phyloP scores from a whole-genome alignment of 495 filamentous ascomycete genomes.

The Penicillium egyptiacum region DNA sequence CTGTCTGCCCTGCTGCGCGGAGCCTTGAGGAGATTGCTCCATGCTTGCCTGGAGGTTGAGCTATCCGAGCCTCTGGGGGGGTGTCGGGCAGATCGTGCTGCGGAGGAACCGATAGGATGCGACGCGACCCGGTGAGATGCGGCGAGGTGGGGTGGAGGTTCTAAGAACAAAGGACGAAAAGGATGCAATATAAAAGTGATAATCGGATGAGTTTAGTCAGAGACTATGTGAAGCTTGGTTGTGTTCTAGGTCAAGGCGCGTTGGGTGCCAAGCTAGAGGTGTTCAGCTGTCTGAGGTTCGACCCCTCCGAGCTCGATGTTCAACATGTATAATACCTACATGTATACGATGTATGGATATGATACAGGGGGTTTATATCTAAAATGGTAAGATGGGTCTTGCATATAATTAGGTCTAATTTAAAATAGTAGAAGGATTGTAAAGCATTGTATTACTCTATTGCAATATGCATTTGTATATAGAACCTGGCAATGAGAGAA shows the following conservation, averaged over 20 bases:
- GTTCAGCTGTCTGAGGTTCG: conserved; percentile 28
- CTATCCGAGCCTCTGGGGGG: not conserved
- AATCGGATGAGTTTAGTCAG: not conserved
- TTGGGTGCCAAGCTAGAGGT: conserved; percentile 23
- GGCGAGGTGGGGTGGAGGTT: not conserved
- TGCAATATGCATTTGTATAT: not conserved
- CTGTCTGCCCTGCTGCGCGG: conserved; percentile 58
- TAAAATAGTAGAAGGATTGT: not conserved
- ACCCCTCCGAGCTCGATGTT: conserved; percentile 9
- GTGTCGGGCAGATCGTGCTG: conserved; percentile 5
- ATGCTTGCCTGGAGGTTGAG: conserved; percentile 37
- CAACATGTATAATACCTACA: not conserved
- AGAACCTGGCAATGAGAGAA: not conserved
- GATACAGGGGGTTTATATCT: not conserved
- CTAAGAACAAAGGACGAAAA: not conserved
- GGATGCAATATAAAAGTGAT: not conserved
- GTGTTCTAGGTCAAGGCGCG: conserved; percentile 5
- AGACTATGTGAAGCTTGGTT: not conserved
- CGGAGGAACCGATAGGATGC: not conserved
- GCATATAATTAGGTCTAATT: not conserved
- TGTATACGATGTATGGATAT: not conserved
- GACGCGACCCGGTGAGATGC: conserved; percentile 8
- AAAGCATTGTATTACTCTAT: not conserved
- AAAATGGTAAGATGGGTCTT: not conserved
- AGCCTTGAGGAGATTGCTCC: conserved; percentile 56